phyloP scores from a whole-genome alignment of 371 early-diverging fungal genomes.

The Rhizopus delemar region DNA sequence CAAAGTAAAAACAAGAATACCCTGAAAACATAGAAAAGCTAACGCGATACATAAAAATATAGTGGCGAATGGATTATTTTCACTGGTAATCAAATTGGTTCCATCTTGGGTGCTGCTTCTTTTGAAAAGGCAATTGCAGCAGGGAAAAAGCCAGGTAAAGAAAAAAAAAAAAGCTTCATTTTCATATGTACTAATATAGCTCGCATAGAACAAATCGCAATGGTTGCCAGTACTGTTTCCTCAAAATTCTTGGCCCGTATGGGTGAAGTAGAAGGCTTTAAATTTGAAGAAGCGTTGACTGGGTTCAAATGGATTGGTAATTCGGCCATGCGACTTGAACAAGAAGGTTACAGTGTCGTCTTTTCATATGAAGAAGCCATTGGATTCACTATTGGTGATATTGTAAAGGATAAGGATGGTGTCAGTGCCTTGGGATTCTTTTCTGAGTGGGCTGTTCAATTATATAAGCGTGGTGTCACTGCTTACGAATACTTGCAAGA shows the following conservation, averaged over 20 bases:
- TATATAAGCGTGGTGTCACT: slow-evolving; percentile 64
- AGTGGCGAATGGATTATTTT: slow-evolving; percentile 81
- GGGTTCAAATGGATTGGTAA: slow-evolving; percentile 98
- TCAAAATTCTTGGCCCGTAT: slow-evolving; percentile 82
- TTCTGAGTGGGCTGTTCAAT: slow-evolving; percentile 76
- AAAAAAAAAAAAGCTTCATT: background rate
- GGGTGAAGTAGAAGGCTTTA: slow-evolving; percentile 77
- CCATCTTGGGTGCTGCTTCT: slow-evolving; percentile 78
- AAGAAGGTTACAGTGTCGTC: slow-evolving; percentile 62
- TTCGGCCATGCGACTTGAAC: slow-evolving; percentile 65
- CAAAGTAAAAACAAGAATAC: slow-evolving; percentile 28
- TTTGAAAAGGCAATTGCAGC: slow-evolving; percentile 59
- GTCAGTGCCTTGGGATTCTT: slow-evolving; percentile 81
- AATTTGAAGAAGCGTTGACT: slow-evolving; percentile 89
- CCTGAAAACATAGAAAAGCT: background rate
- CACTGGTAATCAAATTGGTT: slow-evolving; percentile 92
- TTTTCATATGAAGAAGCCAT: slow-evolving; percentile 97
- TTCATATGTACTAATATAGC: background rate
- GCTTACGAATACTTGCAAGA: slow-evolving; percentile 69
- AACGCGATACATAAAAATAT: background rate
- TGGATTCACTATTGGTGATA: slow-evolving; percentile 78
- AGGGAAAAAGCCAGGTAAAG: slow-evolving; percentile 54
- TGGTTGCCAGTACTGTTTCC: slow-evolving; percentile 90
- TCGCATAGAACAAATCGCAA: slow-evolving; percentile 59
- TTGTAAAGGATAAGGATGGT: slow-evolving; percentile 87